Evolutionary conservation across 2,329 filamentous ascomycete species (phyloP).

Genomic region (Penicillium paneum): DNA sequence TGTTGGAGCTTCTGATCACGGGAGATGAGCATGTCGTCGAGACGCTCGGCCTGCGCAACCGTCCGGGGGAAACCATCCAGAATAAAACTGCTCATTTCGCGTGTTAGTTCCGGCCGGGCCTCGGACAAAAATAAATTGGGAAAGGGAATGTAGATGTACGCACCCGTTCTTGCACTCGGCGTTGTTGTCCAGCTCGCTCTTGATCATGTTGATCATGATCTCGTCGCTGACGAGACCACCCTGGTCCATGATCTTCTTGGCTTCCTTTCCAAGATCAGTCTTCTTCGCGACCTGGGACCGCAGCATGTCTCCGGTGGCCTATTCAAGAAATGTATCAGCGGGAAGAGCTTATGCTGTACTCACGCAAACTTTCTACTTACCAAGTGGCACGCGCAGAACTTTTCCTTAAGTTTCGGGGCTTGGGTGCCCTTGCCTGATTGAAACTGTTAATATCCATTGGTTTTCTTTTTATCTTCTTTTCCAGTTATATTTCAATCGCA

Average conservation of each 20-base stretch:
- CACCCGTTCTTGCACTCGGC: slow-evolving; percentile 95
- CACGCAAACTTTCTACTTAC: slow-evolving; percentile 53
- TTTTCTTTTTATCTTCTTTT: too few species aligned
- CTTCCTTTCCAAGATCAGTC: slow-evolving; percentile 87
- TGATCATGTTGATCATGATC: slow-evolving; percentile 99
- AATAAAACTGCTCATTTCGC: slow-evolving; percentile 69
- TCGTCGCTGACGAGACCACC: slow-evolving; percentile 97
- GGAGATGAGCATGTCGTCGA: slow-evolving; percentile 82
- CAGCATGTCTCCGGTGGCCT: slow-evolving; percentile 99
- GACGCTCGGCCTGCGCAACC: slow-evolving; percentile 87
- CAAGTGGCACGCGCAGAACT: slow-evolving; percentile 94
- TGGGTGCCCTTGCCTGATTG: slow-evolving; percentile 92
- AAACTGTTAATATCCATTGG: slow-evolving; percentile 19
- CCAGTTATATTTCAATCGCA: slow-evolving; percentile 1
- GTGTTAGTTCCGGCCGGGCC: neutral
- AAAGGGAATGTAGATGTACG: slow-evolving; percentile 26
- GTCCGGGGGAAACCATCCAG: slow-evolving; percentile 98
- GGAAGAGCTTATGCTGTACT: slow-evolving; percentile 1
- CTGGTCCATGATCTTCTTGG: slow-evolving; percentile 99
- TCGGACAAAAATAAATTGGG: neutral
- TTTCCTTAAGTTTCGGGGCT: slow-evolving; percentile 96
- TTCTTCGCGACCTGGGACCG: slow-evolving; percentile 97
- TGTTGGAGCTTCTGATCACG: slow-evolving; percentile 86
- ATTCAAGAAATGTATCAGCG: slow-evolving; percentile 17
- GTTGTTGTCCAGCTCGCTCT: slow-evolving; percentile 92